Evolutionary conservation across 495 filamentous ascomycete genomes (phyloP).

Genomic region (Parmelia sp.): DNA sequence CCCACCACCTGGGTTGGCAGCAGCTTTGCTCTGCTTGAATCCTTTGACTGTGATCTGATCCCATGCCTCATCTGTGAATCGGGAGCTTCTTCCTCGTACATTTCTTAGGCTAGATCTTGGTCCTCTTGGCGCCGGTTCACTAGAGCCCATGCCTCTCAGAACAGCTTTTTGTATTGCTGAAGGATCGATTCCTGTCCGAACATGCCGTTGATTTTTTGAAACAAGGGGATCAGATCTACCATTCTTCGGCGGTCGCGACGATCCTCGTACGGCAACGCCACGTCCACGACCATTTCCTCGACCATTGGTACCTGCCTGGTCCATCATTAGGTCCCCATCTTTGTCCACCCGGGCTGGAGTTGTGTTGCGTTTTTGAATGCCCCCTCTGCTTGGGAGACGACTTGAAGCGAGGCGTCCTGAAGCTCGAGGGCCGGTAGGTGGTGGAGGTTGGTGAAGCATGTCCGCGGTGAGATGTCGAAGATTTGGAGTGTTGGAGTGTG

Average conservation of each 20-base stretch:
- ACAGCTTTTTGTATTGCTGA: constrained; percentile 39
- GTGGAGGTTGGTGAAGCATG: constrained; percentile 13
- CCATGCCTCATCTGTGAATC: constrained; percentile 24
- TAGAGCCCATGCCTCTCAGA: constrained; percentile 33
- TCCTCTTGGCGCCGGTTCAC: constrained; percentile 28
- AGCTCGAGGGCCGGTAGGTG: constrained; percentile 21
- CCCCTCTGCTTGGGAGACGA: constrained; percentile 50
- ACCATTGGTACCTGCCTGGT: constrained; percentile 37
- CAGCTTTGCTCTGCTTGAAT: constrained; percentile 70
- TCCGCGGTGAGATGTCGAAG: neutral
- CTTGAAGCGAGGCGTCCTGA: constrained; percentile 15
- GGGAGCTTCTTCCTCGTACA: constrained; percentile 26
- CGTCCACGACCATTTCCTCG: constrained; percentile 37
- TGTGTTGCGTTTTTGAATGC: constrained; percentile 62
- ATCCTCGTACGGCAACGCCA: constrained; percentile 25
- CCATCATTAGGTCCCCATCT: constrained; percentile 83
- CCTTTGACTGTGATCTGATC: constrained; percentile 54
- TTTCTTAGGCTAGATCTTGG: constrained; percentile 31
- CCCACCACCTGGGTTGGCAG: constrained; percentile 62
- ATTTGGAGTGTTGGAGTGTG: neutral
- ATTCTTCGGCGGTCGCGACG: constrained; percentile 13
- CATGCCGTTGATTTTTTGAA: constrained; percentile 29
- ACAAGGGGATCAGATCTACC: constrained; percentile 23
- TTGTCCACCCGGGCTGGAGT: constrained; percentile 52
- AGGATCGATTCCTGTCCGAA: constrained; percentile 26